Evolutionary conservation across 129 eudicot species (phyloP).

Genomic region (Logfia minima): DNA sequence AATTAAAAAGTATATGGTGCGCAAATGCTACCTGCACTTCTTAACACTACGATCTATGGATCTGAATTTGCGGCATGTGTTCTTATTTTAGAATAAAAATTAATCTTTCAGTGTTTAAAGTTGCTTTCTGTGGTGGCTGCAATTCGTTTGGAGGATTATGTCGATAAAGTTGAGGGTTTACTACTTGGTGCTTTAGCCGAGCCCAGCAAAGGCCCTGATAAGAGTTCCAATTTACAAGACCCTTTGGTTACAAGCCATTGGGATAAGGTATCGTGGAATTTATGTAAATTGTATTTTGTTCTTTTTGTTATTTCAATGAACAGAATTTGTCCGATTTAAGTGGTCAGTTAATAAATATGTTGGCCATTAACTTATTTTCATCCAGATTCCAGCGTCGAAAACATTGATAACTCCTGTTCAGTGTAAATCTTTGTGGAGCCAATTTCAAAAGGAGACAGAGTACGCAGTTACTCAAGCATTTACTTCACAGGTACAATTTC

Average conservation of each 20-base stretch:
- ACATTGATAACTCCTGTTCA: slow-evolving; percentile 87
- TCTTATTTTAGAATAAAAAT: neutral
- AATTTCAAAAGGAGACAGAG: slow-evolving; percentile 66
- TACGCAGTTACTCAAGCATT: slow-evolving; percentile 66
- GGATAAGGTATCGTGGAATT: slow-evolving; percentile 53
- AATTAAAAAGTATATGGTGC: neutral
- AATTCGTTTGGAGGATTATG: slow-evolving; percentile 62
- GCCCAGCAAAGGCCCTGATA: slow-evolving; percentile 37
- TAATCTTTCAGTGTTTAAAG: slow-evolving; percentile 56
- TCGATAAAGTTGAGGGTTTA: slow-evolving; percentile 58
- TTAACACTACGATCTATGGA: neutral
- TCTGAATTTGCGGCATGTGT: neutral
- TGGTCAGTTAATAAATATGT: neutral
- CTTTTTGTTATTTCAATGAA: neutral
- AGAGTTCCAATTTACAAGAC: slow-evolving; percentile 42
- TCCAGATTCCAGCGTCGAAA: slow-evolving; percentile 75
- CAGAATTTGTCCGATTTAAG: neutral
- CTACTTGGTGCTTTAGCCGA: slow-evolving; percentile 65
- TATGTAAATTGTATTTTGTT: neutral
- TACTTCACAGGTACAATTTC: slow-evolving; percentile 51
- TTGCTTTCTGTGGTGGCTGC: slow-evolving; percentile 63
- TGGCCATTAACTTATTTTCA: slow-evolving; percentile 5
- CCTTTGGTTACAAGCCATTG: slow-evolving; percentile 84
- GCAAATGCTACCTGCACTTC: neutral
- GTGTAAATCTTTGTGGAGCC: slow-evolving; percentile 83